A percentile compares a stretch with the other conserved stretches of the same genome.
phyloP scores from a whole-genome alignment of 2,329 filamentous ascomycete species.

The Talaromyces sp. region DNA sequence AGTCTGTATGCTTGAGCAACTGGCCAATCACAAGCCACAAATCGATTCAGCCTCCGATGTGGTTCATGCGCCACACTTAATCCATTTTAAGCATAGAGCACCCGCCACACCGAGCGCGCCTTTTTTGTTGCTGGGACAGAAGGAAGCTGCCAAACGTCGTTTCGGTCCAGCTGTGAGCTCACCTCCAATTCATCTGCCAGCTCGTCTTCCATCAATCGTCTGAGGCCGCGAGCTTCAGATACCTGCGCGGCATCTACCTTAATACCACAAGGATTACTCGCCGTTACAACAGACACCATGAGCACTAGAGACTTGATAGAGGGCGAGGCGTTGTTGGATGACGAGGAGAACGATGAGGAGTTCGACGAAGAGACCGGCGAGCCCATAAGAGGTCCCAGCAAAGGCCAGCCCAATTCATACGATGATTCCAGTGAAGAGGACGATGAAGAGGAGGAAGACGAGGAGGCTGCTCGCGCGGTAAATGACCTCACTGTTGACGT shows the following conservation, averaged over 20 bases:
- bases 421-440: conserved; percentile 91
- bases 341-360: conserved; percentile 78
- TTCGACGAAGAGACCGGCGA: conserved; percentile 73
- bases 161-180: background rate
- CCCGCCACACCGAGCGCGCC: conserved; percentile 15
- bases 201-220: conserved; percentile 1
- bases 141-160: background rate
- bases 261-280: no score
- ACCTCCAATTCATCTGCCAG: background rate
- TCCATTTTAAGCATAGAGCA: background rate
- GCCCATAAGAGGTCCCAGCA: conserved; percentile 39
- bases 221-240: background rate
- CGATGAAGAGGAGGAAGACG: conserved; percentile 87
- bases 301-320: conserved; percentile 69
- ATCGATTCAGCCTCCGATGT: background rate
- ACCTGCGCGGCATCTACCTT: background rate
- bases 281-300: conserved; percentile 42
- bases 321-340: conserved; percentile 80
- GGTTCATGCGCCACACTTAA: conserved; percentile 6
- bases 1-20: background rate
- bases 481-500: conserved; percentile 3
- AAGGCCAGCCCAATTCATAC: conserved; percentile 43
- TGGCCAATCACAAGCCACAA: background rate
- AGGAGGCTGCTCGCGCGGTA: conserved; percentile 76
- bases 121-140: conserved; percentile 5